These are phyloP conservation scores for Arabidopsis hybrid DNA, from an alignment of 441 rosid species.

Conservation along the genomic window DNA sequence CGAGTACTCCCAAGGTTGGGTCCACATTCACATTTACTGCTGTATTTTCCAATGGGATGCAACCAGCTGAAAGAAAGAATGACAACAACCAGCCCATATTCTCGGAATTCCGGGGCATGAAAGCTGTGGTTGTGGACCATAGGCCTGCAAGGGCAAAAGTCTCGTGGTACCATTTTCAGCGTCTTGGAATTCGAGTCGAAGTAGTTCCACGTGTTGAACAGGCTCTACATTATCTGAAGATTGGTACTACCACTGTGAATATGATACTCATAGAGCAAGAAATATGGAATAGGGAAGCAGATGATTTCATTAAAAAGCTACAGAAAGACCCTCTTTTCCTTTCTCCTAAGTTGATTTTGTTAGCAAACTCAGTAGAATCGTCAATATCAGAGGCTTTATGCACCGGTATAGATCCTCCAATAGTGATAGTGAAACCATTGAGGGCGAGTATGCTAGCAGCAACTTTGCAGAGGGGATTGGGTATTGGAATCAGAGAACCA, in stretches of 20 bases:
- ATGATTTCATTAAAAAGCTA: slow-evolving; percentile 50
- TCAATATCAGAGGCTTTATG: slow-evolving; percentile 25
- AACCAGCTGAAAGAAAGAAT: slow-evolving; percentile 50
- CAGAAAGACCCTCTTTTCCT: slow-evolving; percentile 43
- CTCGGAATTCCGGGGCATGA: slow-evolving; percentile 71
- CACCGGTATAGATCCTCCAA: slow-evolving; percentile 49
- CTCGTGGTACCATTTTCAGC: slow-evolving; percentile 79
- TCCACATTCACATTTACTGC: slow-evolving; percentile 95
- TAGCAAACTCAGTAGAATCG: slow-evolving; percentile 64
- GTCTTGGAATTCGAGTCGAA: slow-evolving; percentile 76
- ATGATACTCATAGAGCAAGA: slow-evolving; percentile 85
- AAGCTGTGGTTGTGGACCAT: slow-evolving; percentile 74
- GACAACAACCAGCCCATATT: slow-evolving; percentile 54
- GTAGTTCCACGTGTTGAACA: slow-evolving; percentile 60
- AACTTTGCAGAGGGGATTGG: slow-evolving; percentile 76
- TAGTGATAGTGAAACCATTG: slow-evolving; percentile 78
- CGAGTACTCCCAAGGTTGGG: slow-evolving; percentile 72
- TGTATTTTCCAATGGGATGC: slow-evolving; percentile 61
- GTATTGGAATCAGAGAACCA: slow-evolving; percentile 64
- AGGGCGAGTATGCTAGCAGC: slow-evolving; percentile 90
- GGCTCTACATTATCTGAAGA: slow-evolving; percentile 50
- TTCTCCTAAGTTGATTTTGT: slow-evolving; percentile 63
- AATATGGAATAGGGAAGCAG: slow-evolving; percentile 74
- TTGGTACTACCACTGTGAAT: slow-evolving; percentile 47
- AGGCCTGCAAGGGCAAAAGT: slow-evolving; percentile 75